Base-by-base conservation (phyloP, 257 asterid species). In the Jaltomata sinuosa region DNA sequence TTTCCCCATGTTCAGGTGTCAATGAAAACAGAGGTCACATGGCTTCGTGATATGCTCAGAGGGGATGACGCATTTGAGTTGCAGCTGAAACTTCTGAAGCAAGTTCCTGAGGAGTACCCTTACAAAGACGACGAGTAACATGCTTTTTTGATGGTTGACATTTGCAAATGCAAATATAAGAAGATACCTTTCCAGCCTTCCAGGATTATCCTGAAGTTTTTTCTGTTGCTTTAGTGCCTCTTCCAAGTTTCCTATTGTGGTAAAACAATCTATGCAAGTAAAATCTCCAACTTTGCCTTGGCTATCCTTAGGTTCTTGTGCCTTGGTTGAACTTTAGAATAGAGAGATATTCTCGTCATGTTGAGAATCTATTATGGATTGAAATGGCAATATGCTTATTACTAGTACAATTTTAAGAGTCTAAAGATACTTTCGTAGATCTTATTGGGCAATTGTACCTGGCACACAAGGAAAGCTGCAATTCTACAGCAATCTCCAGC, bases 81-180 rank as follows among this genome's bases (percentile, higher is more conserved):
- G 93, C 99, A 94, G 87, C 92, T 97, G 89, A 97, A 97, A 86
- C 95, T 97, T 86, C 89, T 94, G 89, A 95, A 92, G 95, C 99
- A 95, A 90, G 94, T 97, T 81, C 97, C 97, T 0, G 99, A 94
- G 91, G 99, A 97, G 89, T 97, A 97, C 89, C 99, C 99, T 3
- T 97, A 97, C 87, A 97, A 97, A 84, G 99, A 97, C 80, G 99
- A 97, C 2, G 99, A 97, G 95, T 97, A 79, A 85, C 86, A 16
- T 76, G 27, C 62, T 31, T 8, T 74, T 27, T 27, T 76, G 25
- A 47, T 27, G 40, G 61, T 76, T 8, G 40, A 9, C 54, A 72
- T 72, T 42, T 72, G 19, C 71, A 62, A 29, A 12, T 25, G 71
- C 71, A 62, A n/a, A 62, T 62, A 62, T 29, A 62, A 29, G 71